Evolutionary conservation across 2,329 filamentous ascomycete species (phyloP).

Genomic region (Simplicillium sp.): DNA sequence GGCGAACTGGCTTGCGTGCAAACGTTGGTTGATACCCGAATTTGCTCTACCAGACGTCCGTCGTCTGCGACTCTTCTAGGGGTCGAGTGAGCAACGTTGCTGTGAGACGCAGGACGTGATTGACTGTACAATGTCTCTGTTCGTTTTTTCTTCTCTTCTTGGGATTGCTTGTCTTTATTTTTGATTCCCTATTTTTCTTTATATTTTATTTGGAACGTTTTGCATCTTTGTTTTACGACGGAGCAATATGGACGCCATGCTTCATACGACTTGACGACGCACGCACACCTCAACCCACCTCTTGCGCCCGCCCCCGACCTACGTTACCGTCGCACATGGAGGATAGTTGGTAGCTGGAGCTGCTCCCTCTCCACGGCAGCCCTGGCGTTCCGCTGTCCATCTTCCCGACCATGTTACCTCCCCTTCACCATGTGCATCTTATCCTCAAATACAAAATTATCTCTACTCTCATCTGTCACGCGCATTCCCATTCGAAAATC

Average conservation of each 20-base stretch:
- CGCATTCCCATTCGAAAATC: neutral
- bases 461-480: neutral
- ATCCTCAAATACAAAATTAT: neutral
- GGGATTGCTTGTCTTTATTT: neutral
- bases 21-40: too few species aligned
- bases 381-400: too few species aligned
- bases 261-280: constrained; percentile 6
- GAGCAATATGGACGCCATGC: constrained; percentile 2
- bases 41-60: too few species aligned
- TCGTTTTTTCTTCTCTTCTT: too few species aligned
- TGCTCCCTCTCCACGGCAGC: neutral
- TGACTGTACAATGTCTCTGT: too few species aligned
- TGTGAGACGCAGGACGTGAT: too few species aligned
- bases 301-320: constrained; percentile 4
- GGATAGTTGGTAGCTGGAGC: neutral
- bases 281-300: constrained; percentile 4
- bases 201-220: neutral
- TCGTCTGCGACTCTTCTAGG: too few species aligned
- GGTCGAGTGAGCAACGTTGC: too few species aligned
- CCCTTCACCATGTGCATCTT: neutral
- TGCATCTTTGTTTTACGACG: neutral
- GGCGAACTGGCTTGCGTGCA: too few species aligned
- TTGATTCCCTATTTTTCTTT: constrained; percentile 2
- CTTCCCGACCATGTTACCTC: neutral
- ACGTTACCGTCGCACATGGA: neutral